These are phyloP conservation scores for Canariomyces notabilis DNA, from an alignment of 2,329 filamentous ascomycete species.

Conservation along the genomic window DNA sequence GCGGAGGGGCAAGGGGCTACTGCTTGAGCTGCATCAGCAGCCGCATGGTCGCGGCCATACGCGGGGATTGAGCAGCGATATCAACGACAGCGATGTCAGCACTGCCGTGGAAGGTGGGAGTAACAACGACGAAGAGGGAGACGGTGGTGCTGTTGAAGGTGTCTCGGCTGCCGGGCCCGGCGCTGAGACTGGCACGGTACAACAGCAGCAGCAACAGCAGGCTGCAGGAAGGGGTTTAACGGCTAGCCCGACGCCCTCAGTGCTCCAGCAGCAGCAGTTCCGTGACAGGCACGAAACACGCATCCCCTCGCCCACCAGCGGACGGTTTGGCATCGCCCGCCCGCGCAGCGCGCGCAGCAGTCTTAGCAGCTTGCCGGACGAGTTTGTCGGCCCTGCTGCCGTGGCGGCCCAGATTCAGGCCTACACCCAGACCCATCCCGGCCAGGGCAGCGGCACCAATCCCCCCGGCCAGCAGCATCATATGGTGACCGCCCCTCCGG, in stretches of 20 bases:
- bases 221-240: neutral
- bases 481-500: too few species aligned
- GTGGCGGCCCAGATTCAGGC: too few species aligned
- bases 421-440: too few species aligned
- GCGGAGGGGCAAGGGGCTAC: neutral
- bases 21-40: too few species aligned
- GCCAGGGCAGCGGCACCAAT: too few species aligned
- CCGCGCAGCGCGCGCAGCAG: neutral
- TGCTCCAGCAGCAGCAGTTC: neutral
- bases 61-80: constrained; percentile 1
- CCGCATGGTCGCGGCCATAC: too few species aligned
- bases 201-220: too few species aligned
- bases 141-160: too few species aligned
- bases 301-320: constrained; percentile 6
- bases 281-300: constrained; percentile 3
- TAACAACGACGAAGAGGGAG: constrained; percentile 7
- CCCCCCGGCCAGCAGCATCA: too few species aligned
- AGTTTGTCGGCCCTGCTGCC: too few species aligned
- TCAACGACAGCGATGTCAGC: constrained; percentile 29
- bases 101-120: constrained; percentile 21
- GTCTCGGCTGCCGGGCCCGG: neutral
- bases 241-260: neutral
- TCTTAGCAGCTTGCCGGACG: neutral
- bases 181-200: neutral
- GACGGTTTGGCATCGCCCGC: neutral